Conservation (phyloP, 2,329 filamentous ascomycete genomes). For the Microsporum canis region DNA sequence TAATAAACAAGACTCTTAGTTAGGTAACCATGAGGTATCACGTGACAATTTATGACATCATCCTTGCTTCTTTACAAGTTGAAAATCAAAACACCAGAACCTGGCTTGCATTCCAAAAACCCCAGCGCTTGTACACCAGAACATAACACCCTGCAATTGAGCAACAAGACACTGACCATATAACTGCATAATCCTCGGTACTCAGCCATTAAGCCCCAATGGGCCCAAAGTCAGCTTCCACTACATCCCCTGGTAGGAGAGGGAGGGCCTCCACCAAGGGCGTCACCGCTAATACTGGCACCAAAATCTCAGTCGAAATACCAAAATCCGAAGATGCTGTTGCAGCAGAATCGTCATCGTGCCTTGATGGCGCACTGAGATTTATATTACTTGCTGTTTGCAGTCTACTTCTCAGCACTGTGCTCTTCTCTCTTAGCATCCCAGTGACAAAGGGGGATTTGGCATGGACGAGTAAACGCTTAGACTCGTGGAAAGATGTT, state of each 20-base stretch:
- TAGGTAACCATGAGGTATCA: not conserved
- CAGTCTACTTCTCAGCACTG: constrained; percentile 51
- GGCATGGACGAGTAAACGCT: constrained; percentile 52
- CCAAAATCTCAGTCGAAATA: not conserved
- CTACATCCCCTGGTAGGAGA: constrained; percentile 13
- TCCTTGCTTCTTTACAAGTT: not conserved
- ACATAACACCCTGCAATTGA: not conserved
- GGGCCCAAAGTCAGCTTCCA: constrained; percentile 13
- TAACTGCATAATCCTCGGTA: not conserved
- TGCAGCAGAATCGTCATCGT: constrained; percentile 16
- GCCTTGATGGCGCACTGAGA: constrained; percentile 26
- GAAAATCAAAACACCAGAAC: constrained; percentile 7
- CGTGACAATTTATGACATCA: not conserved
- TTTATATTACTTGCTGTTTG: constrained; percentile 40
- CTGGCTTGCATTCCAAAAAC: not conserved
- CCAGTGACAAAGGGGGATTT: constrained; percentile 55
- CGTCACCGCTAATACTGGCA: not conserved
- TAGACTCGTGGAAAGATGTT: constrained; percentile 53
- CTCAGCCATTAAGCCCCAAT: constrained; percentile 5
- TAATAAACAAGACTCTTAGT: too few species aligned
- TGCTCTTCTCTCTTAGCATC: constrained; percentile 53
- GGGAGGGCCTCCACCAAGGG: constrained; percentile 5
- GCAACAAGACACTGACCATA: not conserved
- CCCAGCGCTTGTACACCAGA: not conserved
- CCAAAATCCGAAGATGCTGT: constrained; percentile 4